Conservation (phyloP, 2,329 filamentous ascomycete species). For the Coleophoma crateriformis region DNA sequence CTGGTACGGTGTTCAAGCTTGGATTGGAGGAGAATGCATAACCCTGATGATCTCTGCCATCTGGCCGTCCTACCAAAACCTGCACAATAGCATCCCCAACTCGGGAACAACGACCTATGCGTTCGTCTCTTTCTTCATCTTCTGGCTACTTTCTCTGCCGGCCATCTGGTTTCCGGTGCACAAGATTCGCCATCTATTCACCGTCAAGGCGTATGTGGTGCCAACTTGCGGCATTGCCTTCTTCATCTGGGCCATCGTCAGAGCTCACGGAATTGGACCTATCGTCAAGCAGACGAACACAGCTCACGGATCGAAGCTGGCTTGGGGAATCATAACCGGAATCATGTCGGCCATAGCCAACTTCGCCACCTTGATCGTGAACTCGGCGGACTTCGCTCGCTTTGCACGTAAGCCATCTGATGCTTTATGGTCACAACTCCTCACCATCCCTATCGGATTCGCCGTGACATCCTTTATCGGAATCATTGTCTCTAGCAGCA, state of each 20-base stretch:
- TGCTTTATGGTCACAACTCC: slow-evolving; percentile 74
- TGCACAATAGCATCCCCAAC: slow-evolving; percentile 62
- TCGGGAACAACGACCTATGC: slow-evolving; percentile 70
- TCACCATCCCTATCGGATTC: slow-evolving; percentile 68
- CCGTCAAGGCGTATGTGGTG: slow-evolving; percentile 80
- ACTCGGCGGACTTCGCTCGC: slow-evolving; percentile 80
- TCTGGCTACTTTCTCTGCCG: slow-evolving; percentile 75
- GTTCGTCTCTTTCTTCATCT: slow-evolving; percentile 80
- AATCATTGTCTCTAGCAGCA: slow-evolving; percentile 72
- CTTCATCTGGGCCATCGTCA: slow-evolving; percentile 80
- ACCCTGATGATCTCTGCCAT: slow-evolving; percentile 85
- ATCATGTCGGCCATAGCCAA: slow-evolving; percentile 89
- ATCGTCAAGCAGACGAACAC: slow-evolving; percentile 66
- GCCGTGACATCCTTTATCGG: slow-evolving; percentile 80
- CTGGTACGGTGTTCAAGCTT: slow-evolving; percentile 82
- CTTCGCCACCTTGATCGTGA: slow-evolving; percentile 77
- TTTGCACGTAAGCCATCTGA: slow-evolving; percentile 74
- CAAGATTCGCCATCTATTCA: slow-evolving; percentile 84
- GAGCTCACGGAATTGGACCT: slow-evolving; percentile 77
- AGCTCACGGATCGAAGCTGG: slow-evolving; percentile 61
- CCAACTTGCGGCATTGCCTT: slow-evolving; percentile 79
- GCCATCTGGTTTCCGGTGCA: slow-evolving; percentile 89
- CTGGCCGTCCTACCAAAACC: slow-evolving; percentile 56
- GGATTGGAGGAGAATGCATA: slow-evolving; percentile 80
- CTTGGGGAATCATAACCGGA: slow-evolving; percentile 77